Conservation (phyloP, 2,329 filamentous ascomycete species). For the Colletotrichum abscissum region DNA sequence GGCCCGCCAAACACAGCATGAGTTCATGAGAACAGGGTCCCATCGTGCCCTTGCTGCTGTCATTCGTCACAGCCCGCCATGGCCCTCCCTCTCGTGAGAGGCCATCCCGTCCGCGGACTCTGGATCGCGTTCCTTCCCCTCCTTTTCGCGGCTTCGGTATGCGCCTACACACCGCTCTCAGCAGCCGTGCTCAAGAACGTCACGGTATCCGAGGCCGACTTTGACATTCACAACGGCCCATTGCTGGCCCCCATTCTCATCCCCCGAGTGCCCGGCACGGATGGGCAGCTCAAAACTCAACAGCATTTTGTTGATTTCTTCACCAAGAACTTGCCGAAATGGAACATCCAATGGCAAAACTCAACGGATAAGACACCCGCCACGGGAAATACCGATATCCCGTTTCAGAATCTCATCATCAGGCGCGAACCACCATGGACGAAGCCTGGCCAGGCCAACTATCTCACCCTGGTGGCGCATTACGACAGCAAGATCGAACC, state of each 20-base stretch:
- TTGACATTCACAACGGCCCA: constrained; percentile 74
- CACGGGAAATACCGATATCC: constrained; percentile 70
- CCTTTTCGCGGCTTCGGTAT: constrained; percentile 40
- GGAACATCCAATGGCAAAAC: constrained; percentile 80
- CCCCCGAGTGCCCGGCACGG: constrained; percentile 79
- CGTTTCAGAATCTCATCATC: constrained; percentile 82
- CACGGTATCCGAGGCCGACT: constrained; percentile 72
- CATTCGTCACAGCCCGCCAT: constrained; percentile 25
- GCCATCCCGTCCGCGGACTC: constrained; percentile 18
- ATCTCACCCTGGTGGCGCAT: constrained; percentile 83
- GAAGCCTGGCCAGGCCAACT: constrained; percentile 73
- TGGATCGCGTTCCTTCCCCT: constrained; percentile 35
- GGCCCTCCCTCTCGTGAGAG: constrained; percentile 31
- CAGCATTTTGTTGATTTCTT: constrained; percentile 82
- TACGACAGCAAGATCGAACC: constrained; percentile 83
- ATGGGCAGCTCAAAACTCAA: constrained; percentile 73
- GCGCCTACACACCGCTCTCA: constrained; percentile 62
- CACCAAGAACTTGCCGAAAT: constrained; percentile 71
- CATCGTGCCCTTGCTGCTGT: constrained; percentile 10
- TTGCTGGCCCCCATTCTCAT: constrained; percentile 82
- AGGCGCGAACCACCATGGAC: constrained; percentile 84
- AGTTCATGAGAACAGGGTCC: constrained; percentile 25
- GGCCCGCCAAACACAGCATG: constrained; percentile 17
- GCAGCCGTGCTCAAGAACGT: constrained; percentile 73
- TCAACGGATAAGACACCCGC: constrained; percentile 77